phyloP scores from a whole-genome alignment of 192 early-diverging fungal species.

The Backusella sp. region DNA sequence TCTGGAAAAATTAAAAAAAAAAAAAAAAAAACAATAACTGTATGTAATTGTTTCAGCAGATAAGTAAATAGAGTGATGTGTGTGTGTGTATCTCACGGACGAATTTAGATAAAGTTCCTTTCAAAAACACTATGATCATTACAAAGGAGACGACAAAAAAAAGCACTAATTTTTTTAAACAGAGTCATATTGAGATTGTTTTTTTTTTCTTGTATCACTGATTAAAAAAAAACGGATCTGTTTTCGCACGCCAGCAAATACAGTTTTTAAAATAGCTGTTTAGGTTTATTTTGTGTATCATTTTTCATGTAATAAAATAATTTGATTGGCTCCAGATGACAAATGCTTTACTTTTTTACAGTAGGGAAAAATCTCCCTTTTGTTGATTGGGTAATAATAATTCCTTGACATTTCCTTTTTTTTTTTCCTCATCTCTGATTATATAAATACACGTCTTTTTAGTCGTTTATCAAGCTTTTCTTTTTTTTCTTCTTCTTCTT shows the following conservation, averaged over 20 bases:
- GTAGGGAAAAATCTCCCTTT: not conserved
- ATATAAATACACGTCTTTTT: not conserved
- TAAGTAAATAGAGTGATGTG: not conserved
- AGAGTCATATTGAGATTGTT: not conserved
- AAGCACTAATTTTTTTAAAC: not conserved
- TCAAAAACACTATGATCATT: not conserved
- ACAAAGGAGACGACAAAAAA: not conserved
- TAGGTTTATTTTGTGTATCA: not conserved
- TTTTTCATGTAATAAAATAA: not conserved
- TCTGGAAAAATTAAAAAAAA: not conserved
- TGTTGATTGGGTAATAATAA: slow-evolving; percentile 1
- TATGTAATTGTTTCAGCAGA: not conserved
- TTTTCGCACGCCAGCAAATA: not conserved
- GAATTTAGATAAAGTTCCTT: not conserved
- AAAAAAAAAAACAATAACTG: not conserved
- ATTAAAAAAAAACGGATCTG: not conserved
- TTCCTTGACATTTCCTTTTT: slow-evolving; percentile 1
- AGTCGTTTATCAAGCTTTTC: not conserved
- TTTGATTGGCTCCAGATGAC: slow-evolving; percentile 12
- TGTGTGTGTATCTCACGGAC: not conserved
- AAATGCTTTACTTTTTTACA: slow-evolving; percentile 5
- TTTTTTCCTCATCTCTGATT: not conserved
- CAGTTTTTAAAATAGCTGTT: not conserved
- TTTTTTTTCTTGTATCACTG: slow-evolving; percentile 1
- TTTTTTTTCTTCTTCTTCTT: not conserved